Evolutionary conservation across 2,329 filamentous ascomycete genomes (phyloP), one percentile per base, ranked within the genome.

Genomic region (Tolypocladium pustulatum): DNA sequence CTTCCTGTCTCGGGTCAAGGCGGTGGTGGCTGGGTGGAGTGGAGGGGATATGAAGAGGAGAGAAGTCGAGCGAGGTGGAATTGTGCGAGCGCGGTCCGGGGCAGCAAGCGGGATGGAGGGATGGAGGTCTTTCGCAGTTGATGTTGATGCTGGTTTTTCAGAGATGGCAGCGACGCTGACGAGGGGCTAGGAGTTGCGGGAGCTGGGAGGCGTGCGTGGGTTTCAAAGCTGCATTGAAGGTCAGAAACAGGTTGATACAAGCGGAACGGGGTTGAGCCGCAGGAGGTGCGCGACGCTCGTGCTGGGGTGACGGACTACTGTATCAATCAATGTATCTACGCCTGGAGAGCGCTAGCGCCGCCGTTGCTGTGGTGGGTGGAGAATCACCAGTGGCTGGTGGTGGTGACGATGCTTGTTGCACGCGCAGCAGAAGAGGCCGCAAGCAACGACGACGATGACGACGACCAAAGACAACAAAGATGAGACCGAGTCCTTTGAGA

Each of bases 141-240:
- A 20, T 30, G 49, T 51, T 32, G 46, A 51, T 32, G 46, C 3
- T n/a, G 30, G 30, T 22, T 27, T 52, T 20, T 30, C 15, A 22
- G n/a, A 22, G 36, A 32, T 12, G 36, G 25, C 57, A 32, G 41
- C 52, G 52, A 46, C 17, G 41, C 51, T 51, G 57, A 40, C 52
- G 41, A 56, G 58, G 58, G 36, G 54, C 54, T 38, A 57, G 54
- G 58, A 59, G 58, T 32, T 51, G 58, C 36, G n/a, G 58, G 49
- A 53, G 36, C 22, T 25, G 40, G 54, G 37, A 46, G 57, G 43
- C 51, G 25, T 56, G 57, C 20, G 57, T 43, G 57, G 54, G 58
- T 56, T 59, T 59, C 58, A 59, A 57, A 54, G 46, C 58, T 46
- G 58, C 58, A 56, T 59, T 38, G 46, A 46, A 56, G 58, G 58